Percentiles rank a stretch among this genome's conserved stretches.
Conservation (phyloP, 208 protist genomes). For the Crithidia mellificae region DNA sequence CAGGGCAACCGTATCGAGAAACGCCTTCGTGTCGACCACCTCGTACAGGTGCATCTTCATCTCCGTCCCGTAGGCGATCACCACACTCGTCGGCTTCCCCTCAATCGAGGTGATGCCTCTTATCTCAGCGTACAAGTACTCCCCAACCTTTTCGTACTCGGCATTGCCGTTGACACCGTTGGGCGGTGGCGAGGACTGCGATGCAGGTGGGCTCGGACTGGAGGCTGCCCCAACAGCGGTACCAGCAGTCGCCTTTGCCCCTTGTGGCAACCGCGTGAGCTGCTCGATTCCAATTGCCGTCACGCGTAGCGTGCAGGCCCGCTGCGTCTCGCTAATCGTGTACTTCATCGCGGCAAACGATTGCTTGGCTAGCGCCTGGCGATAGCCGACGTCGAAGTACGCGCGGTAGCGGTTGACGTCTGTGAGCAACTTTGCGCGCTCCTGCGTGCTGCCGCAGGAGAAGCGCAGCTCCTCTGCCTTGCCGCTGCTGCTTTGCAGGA, state of each 20-base stretch:
- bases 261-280: constrained; percentile 5
- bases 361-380: constrained; percentile 15
- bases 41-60: constrained; percentile 82
- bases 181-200: neutral
- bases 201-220: neutral
- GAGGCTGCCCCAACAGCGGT: too few relatives aligned
- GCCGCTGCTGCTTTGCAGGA: constrained; percentile 26
- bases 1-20: constrained; percentile 48
- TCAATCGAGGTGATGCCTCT: constrained; percentile 54
- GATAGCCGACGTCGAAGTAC: constrained; percentile 55
- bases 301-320: constrained; percentile 50
- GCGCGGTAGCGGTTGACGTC: constrained; percentile 74
- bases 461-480: constrained; percentile 75
- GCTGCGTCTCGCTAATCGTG: constrained; percentile 46
- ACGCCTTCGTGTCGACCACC: constrained; percentile 17
- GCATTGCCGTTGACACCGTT: neutral
- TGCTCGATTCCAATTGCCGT: constrained; percentile 64
- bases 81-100: constrained; percentile 52
- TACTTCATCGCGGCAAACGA: constrained; percentile 65
- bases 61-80: constrained; percentile 73
- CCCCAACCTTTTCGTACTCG: constrained; percentile 35
- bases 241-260: too few relatives aligned
- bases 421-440: constrained; percentile 88
- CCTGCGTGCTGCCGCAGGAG: constrained; percentile 37
- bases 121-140: constrained; percentile 87